These are phyloP conservation scores for Colletotrichum falcatum DNA, from an alignment of 2,329 filamentous ascomycete genomes.

Conservation along the genomic window DNA sequence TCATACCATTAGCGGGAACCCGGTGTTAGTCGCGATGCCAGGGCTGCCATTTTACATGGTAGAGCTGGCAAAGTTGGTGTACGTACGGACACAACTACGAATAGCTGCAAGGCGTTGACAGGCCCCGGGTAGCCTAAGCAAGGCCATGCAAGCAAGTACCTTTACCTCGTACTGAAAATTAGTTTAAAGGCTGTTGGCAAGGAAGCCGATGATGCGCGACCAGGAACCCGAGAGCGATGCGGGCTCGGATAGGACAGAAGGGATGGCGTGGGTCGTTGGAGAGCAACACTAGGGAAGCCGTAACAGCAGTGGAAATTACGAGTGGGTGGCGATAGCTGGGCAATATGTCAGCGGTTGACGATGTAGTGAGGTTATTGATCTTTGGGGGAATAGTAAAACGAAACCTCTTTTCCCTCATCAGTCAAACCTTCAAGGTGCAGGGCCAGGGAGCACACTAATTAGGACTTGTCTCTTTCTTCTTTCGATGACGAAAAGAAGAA, in stretches of 20 bases:
- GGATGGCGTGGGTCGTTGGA: constrained; percentile 15
- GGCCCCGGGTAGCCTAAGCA: not conserved
- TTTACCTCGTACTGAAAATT: constrained; percentile 5
- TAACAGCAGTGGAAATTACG: constrained; percentile 31
- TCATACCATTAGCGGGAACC: constrained; percentile 28
- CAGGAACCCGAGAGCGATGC: constrained; percentile 16
- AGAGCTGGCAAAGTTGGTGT: not conserved
- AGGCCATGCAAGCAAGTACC: not conserved
- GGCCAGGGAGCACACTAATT: not conserved
- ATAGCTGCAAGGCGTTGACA: not conserved
- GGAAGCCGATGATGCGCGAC: constrained; percentile 26
- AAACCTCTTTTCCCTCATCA: not conserved
- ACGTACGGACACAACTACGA: constrained; percentile 1
- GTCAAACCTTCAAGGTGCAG: no score
- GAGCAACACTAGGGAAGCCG: constrained; percentile 25
- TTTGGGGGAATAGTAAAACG: not conserved
- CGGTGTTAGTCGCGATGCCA: constrained; percentile 14
- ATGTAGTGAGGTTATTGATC: not conserved
- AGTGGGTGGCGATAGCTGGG: constrained; percentile 10
- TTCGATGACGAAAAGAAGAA: constrained; percentile 21
- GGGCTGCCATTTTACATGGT: not conserved
- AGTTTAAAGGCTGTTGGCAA: not conserved
- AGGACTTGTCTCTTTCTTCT: not conserved
- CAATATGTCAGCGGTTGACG: not conserved
- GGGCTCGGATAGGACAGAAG: constrained; percentile 20